phyloP scores from a whole-genome alignment of 75 land plant species.

The Ceratopteris richardii region DNA sequence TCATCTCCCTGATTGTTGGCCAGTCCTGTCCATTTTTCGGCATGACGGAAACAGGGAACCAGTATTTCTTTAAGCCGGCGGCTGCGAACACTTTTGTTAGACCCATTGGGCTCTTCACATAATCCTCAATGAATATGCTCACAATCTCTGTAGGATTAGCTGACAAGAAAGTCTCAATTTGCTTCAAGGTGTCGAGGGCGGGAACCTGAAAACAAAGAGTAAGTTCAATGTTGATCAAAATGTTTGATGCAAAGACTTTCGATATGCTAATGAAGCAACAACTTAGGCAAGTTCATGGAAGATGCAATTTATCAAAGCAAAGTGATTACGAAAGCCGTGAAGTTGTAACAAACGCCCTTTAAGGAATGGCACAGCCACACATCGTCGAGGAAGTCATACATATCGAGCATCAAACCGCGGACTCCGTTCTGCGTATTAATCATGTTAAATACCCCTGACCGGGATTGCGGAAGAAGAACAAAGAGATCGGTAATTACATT shows the following conservation, averaged over 20 bases:
- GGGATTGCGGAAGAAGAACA: too few species aligned
- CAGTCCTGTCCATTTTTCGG: slow-evolving; percentile 69
- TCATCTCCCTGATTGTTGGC: slow-evolving; percentile 68
- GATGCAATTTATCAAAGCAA: too few species aligned
- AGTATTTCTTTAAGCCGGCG: slow-evolving; percentile 57
- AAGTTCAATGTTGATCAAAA: too few species aligned
- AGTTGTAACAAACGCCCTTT: slow-evolving; percentile 48
- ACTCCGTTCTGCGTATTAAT: slow-evolving; percentile 71
- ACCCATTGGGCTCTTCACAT: slow-evolving; percentile 47
- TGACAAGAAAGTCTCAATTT: slow-evolving; percentile 44
- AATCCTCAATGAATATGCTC: slow-evolving; percentile 83
- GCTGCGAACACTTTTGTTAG: slow-evolving; percentile 51
- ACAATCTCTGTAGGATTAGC: slow-evolving; percentile 58
- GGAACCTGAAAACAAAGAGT: slow-evolving; percentile 42
- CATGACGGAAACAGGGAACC: slow-evolving; percentile 78
- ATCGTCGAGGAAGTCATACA: slow-evolving; percentile 60
- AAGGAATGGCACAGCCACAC: slow-evolving; percentile 77
- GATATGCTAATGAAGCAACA: too few species aligned
- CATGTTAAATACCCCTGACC: too few species aligned
- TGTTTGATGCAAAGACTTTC: too few species aligned
- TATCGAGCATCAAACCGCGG: slow-evolving; percentile 66
- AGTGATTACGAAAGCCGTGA: slow-evolving; percentile 59
- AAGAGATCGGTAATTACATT: slow-evolving; percentile 20
- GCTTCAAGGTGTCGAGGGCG: slow-evolving; percentile 56
- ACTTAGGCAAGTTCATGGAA: too few species aligned